A percentile compares a stretch with the other conserved stretches of the same genome.
phyloP scores from a whole-genome alignment of 768 basidiomycete species.

The Glaciozyma martinii region DNA sequence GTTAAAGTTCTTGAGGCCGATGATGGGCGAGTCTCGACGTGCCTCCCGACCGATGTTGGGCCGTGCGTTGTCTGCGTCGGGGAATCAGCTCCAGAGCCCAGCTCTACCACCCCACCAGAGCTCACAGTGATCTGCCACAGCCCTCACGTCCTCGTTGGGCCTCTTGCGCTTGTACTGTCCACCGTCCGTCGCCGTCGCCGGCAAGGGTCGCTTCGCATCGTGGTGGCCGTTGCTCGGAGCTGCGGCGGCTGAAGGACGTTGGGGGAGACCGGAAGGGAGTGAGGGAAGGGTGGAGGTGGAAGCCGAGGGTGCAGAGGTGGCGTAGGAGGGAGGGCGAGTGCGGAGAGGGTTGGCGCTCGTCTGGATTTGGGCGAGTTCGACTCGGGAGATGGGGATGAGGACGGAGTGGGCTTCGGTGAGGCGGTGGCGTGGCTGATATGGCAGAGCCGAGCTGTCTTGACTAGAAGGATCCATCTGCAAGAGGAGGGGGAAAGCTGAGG shows the following conservation, averaged over 20 bases:
- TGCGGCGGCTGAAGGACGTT: slow-evolving; percentile 7
- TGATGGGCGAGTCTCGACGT: slow-evolving; percentile 82
- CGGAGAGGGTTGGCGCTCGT: slow-evolving; percentile 11
- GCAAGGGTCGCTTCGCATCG: not conserved
- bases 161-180: not conserved
- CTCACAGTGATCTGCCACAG: slow-evolving; percentile 30
- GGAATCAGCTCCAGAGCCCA: not conserved
- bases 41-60: slow-evolving; percentile 82
- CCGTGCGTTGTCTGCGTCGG: slow-evolving; percentile 62
- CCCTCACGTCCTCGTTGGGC: slow-evolving; percentile 10
- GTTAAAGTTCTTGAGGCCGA: slow-evolving; percentile 94
- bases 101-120: not conserved
- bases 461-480: not conserved
- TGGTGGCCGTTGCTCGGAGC: not conserved
- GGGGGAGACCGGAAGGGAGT: not conserved
- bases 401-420: slow-evolving; percentile 19
- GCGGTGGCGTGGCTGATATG: slow-evolving; percentile 20
- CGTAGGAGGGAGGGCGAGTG: not conserved
- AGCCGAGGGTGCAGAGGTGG: not conserved
- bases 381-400: slow-evolving; percentile 48
- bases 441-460: not conserved
- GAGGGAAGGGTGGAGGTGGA: not conserved
- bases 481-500: slow-evolving; percentile 1
- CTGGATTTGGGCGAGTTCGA: slow-evolving; percentile 47
- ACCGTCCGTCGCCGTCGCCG: not conserved